Evolutionary conservation across 108 stramenopile genomes (phyloP).

Genomic region (Conticribra weissflogii): DNA sequence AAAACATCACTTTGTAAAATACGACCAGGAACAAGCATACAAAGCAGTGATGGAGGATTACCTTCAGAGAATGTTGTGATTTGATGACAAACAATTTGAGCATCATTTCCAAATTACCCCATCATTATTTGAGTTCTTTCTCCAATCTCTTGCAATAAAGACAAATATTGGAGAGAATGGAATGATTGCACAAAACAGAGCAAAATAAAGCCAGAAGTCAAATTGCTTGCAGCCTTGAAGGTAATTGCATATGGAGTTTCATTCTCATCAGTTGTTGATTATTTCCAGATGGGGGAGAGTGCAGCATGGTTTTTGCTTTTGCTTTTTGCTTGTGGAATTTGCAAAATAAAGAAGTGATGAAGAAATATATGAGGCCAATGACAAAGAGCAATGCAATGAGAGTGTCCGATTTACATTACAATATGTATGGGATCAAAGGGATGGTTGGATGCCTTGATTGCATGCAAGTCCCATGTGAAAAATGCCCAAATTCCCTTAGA

Average conservation of each 20-base stretch:
- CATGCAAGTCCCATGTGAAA: constrained; percentile 7
- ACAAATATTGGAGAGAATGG: constrained; percentile 1
- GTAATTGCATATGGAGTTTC: constrained; percentile 14
- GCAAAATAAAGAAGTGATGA: neutral
- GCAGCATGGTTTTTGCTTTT: constrained; percentile 5
- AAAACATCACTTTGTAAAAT: neutral
- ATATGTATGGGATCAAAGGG: constrained; percentile 2
- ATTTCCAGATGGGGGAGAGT: constrained; percentile 25
- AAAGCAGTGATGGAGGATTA: neutral
- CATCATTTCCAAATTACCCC: constrained; percentile 6
- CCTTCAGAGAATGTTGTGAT: neutral
- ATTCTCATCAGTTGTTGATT: constrained; percentile 5
- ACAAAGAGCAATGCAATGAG: neutral
- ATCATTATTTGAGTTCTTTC: neutral
- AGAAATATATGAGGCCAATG: neutral
- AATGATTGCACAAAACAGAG: neutral
- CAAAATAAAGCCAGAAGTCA: neutral
- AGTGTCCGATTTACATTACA: neutral
- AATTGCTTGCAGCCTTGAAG: constrained; percentile 2
- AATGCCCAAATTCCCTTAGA: constrained; percentile 19
- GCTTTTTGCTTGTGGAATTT: neutral
- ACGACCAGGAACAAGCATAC: neutral
- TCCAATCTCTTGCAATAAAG: constrained; percentile 2
- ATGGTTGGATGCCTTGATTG: constrained; percentile 15
- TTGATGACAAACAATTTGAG: constrained; percentile 15